Evolutionary conservation across 2,329 filamentous ascomycete species (phyloP), one percentile per base, ranked within the genome.

Genomic region (Penicillium sp.): DNA sequence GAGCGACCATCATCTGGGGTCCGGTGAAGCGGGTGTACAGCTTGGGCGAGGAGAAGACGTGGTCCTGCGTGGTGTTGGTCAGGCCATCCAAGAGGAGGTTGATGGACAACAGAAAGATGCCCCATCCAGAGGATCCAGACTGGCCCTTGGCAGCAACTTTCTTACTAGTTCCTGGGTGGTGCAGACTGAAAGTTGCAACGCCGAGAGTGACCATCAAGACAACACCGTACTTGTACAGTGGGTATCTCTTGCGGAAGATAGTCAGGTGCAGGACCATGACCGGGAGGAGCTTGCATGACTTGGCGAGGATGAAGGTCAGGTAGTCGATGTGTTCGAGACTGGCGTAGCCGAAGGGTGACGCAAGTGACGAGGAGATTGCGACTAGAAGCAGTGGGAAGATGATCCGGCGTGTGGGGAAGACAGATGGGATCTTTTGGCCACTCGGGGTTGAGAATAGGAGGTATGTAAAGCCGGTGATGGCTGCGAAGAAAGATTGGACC

Each of bases 1-100:
- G 91, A 38, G 93, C 92, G 72, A 92, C 95, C 94, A 99, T 99
- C 94, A 99, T 99, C 82, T 99, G 94, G 57, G 93, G 92, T 10
- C 94, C 94, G 3, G 86, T 85, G 72, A 94, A 97, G 14, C 88
- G 86, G 62, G 85, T 85, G 76, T 92, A 96, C 1, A 75, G 71
- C 26, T 78, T 75, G 3, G 77, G 77, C 7, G 85, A 81, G 61
- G 78, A 76, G 73, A 97, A 97, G 73, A 99, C 91, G 74, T 96
- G 87, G 75, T 99, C 94, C 80, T 99, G 94, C 2, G 93, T 96
- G 52, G 89, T 92, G 76, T 99, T 99, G 57, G 93, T 97, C 52
- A 99, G 81, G 62, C 94, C 94, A 73, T 99, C 94, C 68, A 99
- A 94, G 20, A 99, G 83, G 50, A 99, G 81, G 74, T 99, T 99